Base-by-base conservation (phyloP, 495 filamentous ascomycete species). In the Immersiella caudata region DNA sequence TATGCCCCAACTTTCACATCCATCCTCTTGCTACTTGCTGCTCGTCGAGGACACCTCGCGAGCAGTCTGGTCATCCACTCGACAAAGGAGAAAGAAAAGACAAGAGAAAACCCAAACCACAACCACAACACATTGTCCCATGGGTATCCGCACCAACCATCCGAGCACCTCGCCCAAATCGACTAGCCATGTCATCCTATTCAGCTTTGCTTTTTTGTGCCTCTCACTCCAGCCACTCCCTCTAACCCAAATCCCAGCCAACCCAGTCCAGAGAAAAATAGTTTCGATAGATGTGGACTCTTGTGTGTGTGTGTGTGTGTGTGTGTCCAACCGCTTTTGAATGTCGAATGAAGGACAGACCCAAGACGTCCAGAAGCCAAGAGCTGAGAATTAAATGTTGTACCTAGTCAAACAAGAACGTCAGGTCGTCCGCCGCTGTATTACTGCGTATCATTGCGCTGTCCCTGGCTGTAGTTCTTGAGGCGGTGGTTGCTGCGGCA, bases 401-500 rank as follows among this genome's bases (percentile, higher is more conserved):
- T 33, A 33, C 29, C 8, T 33, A 8, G 29, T 4, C 8, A 33
- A 33, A 33, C 8, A 33, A 33, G 4, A 33, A 4, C 8, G 40
- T 14, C 40, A 12, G 4, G 16, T 12, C 11, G 5, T 46, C 14
- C 40, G 11, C 14, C 40, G 40, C 40, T 14, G 16, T 46, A 12
- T 46, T 18, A 46, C 40, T 46, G 58, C 33, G 5, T 21, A 22
- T 60, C 8, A 54, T 49, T 62, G 46, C 22, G 66, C 51, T 11
- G 35, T 40, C 36, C 59, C 25, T 16, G 54, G 20, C n/a, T 55
- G 36, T 55, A 29, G 66, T 11, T 22, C n/a, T 21, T 25, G 54
- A 21, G 14, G 61, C 66, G 8, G 26, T 5, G 21, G 2, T 46
- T 25, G 66, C 25, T 55, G 64, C 33, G 65, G 35, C 56, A 21